Base-by-base conservation (phyloP, 2,329 filamentous ascomycete species). In the Fragosphaeria purpurea region DNA sequence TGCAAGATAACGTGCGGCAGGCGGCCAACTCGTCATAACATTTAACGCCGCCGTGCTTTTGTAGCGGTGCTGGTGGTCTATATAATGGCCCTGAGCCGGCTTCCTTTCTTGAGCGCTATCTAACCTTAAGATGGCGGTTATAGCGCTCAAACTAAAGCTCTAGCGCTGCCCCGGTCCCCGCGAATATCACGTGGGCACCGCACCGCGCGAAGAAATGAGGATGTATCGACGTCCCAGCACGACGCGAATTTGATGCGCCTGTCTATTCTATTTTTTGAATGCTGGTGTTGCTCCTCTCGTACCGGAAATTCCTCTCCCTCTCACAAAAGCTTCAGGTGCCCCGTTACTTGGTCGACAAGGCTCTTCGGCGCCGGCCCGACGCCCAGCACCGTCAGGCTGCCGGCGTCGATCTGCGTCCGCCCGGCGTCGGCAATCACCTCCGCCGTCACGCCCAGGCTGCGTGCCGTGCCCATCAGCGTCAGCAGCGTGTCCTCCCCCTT, bases 391-490 rank as follows among this genome's bases (percentile, higher is more conserved):
- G 93, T 98, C 65, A 88, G 78, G 66, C 89, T 96, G 13, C 93
- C 91, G 42, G 86, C 83, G 48, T 89, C 90, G 67, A 98, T 97
- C 77, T 98, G 93, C 44, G 93, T 98, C 55, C 93, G 80, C 11
- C 93, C 93, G n/a, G 93, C 93, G 69, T 98, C 93, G 61, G 87
- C 83, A 58, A 98, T 91, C 48, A 95, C 82, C 65, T 91, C 85
- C 48, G 91, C 88, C 54, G 88, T 90, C 53, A 98, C 68, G 1
- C 93, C 91, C 52, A 96, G 65, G 63, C 83, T 88, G 55, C 88
- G 76, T 4, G 93, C 93, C 65, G 85, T 82, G 49, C 83, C 86
- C 69, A 90, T 84, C 58, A 86, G 68, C 55, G 72, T 70, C 55
- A 93, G 69, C 58, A 94, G 69, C 63, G 94, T 88, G 38, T 94